Evolutionary conservation across 306 rosid genomes (phyloP), one percentile per base, ranked within the genome.

Genomic region (Lotus japonicus): DNA sequence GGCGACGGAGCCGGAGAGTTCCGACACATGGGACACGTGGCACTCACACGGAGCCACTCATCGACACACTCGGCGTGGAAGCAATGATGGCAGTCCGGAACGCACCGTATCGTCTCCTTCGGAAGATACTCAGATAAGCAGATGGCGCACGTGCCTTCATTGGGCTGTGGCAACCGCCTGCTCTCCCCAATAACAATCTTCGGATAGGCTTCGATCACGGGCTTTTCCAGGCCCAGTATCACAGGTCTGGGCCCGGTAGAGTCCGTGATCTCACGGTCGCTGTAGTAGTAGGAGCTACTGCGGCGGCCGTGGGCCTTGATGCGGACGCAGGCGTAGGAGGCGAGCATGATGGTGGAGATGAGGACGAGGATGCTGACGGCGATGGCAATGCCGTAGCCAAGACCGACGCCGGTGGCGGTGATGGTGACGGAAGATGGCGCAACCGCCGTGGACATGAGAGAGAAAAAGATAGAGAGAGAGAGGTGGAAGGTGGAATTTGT

Each of bases 331-430:
- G 76, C 77, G 66, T 87, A 87, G 41, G 89, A 87, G 26, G 83
- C 82, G 12, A 87, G 86, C 92, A 84, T 87, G 81, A 87, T 82
- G 64, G 88, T 77, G 66, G 92, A 84, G 74, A 87, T 76, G 70
- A 87, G 85, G 38, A 87, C 88, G 18, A 87, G 92, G 58, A 87
- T 84, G 83, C 88, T 84, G 13, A 87, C 80, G n/a, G 88, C 84
- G 6, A 87, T 84, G 60, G 89, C 86, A 0, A 87, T 87, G 76
- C 88, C 88, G 59, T 87, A 87, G 17, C 92, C 87, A 23, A 87
- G 84, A 19, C 89, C 83, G 1, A 77, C 87, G n/a, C 84, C 36
- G 36, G 36, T 83, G 48, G 36, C 84, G 48, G 64, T 9, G 1
- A 33, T 4, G 31, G 87, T n/a, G 19, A 77, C n/a, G 23, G 79